A percentile compares a stretch with the other conserved stretches of the same genome.
Evolutionary conservation across 2,329 filamentous ascomycete genomes (phyloP).

Genomic region (Aspergillus persii): DNA sequence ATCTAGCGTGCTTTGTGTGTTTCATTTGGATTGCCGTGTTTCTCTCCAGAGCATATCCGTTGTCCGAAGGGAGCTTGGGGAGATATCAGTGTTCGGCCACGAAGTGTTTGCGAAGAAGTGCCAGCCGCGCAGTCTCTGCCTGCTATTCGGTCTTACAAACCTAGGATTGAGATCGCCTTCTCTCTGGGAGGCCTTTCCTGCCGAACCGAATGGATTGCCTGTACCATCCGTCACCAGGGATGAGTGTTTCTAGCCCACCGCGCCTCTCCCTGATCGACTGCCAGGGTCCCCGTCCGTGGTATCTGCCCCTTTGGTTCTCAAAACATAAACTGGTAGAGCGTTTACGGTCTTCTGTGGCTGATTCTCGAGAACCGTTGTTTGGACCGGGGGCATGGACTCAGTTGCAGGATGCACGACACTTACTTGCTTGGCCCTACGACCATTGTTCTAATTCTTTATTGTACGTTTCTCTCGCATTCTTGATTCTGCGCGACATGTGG

Average conservation of each 20-base stretch:
- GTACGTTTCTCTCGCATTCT: neutral
- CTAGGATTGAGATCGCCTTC: neutral
- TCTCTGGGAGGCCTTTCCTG: neutral
- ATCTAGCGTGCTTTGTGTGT: constrained; percentile 38
- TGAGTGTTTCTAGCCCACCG: neutral
- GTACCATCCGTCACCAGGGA: neutral
- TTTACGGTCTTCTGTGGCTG: neutral
- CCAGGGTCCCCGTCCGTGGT: neutral
- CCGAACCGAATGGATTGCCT: neutral
- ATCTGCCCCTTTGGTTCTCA: neutral
- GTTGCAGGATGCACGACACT: neutral
- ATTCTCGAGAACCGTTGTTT: neutral
- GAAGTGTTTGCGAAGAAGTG: neutral
- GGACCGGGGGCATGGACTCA: neutral
- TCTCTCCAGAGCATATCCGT: constrained; percentile 6
- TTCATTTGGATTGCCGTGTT: constrained; percentile 28
- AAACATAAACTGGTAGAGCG: neutral
- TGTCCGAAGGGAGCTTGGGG: neutral
- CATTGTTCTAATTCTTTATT: neutral
- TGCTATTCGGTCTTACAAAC: neutral
- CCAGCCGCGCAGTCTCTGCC: neutral
- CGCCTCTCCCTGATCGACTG: neutral
- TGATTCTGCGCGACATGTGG: neutral
- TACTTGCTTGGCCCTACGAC: neutral
- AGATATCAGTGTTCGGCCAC: neutral